A percentile compares a stretch with the other conserved stretches of the same genome.
Evolutionary conservation across 495 filamentous ascomycete genomes (phyloP).

Genomic region (Daldinia loculata): DNA sequence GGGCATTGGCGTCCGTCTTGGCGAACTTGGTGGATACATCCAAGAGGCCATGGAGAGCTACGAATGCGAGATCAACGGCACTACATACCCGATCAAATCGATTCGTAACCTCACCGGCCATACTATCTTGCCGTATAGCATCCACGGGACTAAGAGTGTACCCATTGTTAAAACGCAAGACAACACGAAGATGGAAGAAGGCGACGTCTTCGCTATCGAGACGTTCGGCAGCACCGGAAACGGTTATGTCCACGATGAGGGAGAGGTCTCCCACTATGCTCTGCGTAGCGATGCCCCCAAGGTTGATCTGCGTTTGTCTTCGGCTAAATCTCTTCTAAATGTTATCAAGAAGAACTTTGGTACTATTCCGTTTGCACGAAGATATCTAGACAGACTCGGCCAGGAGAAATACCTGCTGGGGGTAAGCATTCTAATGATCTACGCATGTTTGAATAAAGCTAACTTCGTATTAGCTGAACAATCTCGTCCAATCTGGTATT

Average conservation of each 20-base stretch:
- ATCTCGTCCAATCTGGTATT: conserved; percentile 82
- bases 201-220: conserved; percentile 91
- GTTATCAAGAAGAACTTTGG: conserved; percentile 95
- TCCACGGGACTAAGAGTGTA: conserved; percentile 88
- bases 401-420: conserved; percentile 90
- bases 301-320: conserved; percentile 72
- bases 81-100: conserved; percentile 80
- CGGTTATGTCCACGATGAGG: conserved; percentile 82
- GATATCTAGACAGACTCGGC: conserved; percentile 85
- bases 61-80: conserved; percentile 80
- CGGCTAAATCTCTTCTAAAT: conserved; percentile 81
- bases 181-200: conserved; percentile 92
- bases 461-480: conserved; percentile 73
- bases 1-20: conserved; percentile 81
- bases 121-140: conserved; percentile 84
- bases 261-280: conserved; percentile 83
- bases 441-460: conserved; percentile 14
- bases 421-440: conserved; percentile 54
- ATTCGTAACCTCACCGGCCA: conserved; percentile 92
- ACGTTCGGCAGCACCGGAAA: conserved; percentile 94
- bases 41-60: conserved; percentile 93
- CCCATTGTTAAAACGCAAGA: conserved; percentile 86
- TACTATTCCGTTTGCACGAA: conserved; percentile 83
- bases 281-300: conserved; percentile 69
- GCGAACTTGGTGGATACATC: conserved; percentile 77